Base-by-base conservation (phyloP, 177 flowering plant genomes). In the Telopea speciosissima region DNA sequence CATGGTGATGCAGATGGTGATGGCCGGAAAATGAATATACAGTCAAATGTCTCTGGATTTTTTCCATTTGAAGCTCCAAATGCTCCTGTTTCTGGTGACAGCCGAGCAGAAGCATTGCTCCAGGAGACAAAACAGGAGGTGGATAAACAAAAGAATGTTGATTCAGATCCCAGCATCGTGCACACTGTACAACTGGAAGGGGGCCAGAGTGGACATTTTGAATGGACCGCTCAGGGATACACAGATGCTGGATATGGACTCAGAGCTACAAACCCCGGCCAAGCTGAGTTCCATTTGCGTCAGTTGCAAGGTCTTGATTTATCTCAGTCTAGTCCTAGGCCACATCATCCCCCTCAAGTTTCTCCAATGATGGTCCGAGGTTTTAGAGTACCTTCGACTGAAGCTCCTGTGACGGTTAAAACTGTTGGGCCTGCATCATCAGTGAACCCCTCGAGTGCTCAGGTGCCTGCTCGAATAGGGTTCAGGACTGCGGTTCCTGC, bases 361-460 rank as follows among this genome's bases (percentile, higher is more conserved):
- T 77, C 80, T 24, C 33, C 33, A 56, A 42, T 67, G 59, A 44
- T 65, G 19, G 5, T 61, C 19, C 62, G 49, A 52, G 62, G 54
- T 58, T 73, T 59, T 36, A 24, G 28, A 26, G 69, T 65, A 74
- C 26, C 70, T 59, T 59, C 75, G 25, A 49, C 70, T 63, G 79
- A 77, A 54, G 65, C 79, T 16, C 82, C 81, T 19, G 75, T 74
- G 66, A 74, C 42, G 42, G 59, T 76, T 56, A 76, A 75, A 77
- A 70, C 68, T 65, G 75, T 54, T 16, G 65, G 61, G 25, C 72
- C 72, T 24, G 73, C 72, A 62, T 65, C 78, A 44, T 26, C 74
- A 10, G 75, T 69, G 58, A 70, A 67, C 42, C 79, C 74, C 19
- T 36, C 67, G 58, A 68, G 62, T 62, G 16, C 28, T 19, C 54